Evolutionary conservation across 2,329 filamentous ascomycete species (phyloP).

Genomic region (Dothistroma pini): DNA sequence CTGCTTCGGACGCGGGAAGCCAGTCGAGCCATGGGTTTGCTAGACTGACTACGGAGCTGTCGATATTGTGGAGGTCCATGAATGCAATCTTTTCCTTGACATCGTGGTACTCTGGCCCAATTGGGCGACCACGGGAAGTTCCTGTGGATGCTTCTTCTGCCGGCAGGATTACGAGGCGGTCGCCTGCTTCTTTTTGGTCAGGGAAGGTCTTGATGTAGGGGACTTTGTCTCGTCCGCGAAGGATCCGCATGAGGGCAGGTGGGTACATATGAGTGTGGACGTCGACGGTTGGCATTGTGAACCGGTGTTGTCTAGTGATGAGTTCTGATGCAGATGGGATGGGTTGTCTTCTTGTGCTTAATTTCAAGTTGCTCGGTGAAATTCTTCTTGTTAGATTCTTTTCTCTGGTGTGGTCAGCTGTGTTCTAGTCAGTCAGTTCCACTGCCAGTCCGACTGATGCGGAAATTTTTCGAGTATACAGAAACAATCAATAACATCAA

Average conservation of each 20-base stretch:
- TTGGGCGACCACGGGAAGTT: slow-evolving; percentile 66
- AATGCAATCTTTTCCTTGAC: slow-evolving; percentile 77
- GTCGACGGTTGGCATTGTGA: slow-evolving; percentile 49
- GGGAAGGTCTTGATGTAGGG: slow-evolving; percentile 67
- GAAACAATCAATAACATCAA: neutral
- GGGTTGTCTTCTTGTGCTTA: too few species aligned
- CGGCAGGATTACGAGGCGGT: slow-evolving; percentile 51
- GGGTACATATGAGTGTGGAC: slow-evolving; percentile 64
- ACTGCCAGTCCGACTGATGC: too few species aligned
- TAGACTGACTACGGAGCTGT: slow-evolving; percentile 79
- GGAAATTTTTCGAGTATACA: too few species aligned
- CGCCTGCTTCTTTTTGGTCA: slow-evolving; percentile 47
- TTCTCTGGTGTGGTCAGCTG: too few species aligned
- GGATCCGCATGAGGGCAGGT: slow-evolving; percentile 49
- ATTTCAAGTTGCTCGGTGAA: too few species aligned
- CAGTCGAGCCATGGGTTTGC: slow-evolving; percentile 97
- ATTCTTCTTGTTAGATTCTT: too few species aligned
- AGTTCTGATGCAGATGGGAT: too few species aligned
- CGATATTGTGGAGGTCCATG: slow-evolving; percentile 80
- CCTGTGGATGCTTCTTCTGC: slow-evolving; percentile 30
- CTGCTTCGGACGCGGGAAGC: slow-evolving; percentile 59
- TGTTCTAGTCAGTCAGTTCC: too few species aligned
- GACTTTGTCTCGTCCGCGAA: slow-evolving; percentile 57
- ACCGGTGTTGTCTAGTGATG: neutral
- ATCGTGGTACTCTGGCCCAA: slow-evolving; percentile 79